Base-by-base conservation (phyloP, 495 filamentous ascomycete species). In the Terfezia claveryi region DNA sequence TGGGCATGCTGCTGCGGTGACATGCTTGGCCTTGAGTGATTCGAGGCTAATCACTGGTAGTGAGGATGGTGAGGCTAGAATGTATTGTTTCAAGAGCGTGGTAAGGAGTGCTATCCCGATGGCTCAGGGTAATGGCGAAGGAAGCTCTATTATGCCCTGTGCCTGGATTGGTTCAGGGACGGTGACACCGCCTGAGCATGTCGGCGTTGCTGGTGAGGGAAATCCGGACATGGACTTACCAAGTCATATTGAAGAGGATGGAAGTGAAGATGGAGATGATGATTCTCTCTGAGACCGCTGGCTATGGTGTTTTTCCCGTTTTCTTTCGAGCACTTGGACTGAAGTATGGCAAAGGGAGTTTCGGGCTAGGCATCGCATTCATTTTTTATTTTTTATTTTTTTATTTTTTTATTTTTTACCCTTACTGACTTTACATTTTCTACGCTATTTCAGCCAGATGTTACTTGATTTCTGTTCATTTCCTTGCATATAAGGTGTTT, bases 21-120 rank as follows among this genome's bases (percentile, higher is more conserved):
- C 84, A 37, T 93, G 87, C 67, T 79, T 95, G 50, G 87, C 85
- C 2, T 72, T 99, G 8, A 88, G 84, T 58, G 91, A 96, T 65
- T 80, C 77, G 59, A 76, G 82, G 41, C 80, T 96, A 72, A 81
- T 81, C 49, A 94, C 83, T 57, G 91, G 88, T 11, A 81, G 91
- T 57, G 92, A 96, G 65, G 91, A 99, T 66, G 82, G 83, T 52
- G 85, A 89, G 56, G 84, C 94, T 16, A 73, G 89, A 62, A 72
- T 96, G 68, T 87, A 91, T 65, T 83, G 80, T 62, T 93, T 93
- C 68, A 82, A 77, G 61, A 76, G 70, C 54, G 71, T 70, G 12
- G 17, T 46, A 14, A 46, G 41, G 41, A 14, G 2, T 14, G 12
- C 41, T 14, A 20, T 14, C 41, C 41, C 12, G 41, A 4, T 46